Evolutionary conservation across 2,329 filamentous ascomycete genomes (phyloP).

Genomic region (Fusarium brachygibbosum): DNA sequence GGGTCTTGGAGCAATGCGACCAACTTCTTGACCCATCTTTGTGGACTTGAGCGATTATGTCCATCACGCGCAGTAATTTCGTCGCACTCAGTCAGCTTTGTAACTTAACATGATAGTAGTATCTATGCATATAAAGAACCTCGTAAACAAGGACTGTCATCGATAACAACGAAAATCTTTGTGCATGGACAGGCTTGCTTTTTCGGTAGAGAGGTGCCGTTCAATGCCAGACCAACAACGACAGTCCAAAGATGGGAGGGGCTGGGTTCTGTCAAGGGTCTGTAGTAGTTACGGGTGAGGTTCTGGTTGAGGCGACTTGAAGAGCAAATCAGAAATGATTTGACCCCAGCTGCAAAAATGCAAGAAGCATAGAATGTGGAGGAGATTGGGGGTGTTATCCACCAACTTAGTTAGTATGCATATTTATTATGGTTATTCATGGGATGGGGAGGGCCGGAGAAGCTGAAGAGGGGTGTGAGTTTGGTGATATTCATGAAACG

Average conservation of each 20-base stretch:
- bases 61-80: neutral
- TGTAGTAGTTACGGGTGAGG: neutral
- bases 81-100: neutral
- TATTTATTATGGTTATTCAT: slow-evolving; percentile 46
- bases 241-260: neutral
- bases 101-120: neutral
- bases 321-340: slow-evolving; percentile 14
- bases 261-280: neutral
- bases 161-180: neutral
- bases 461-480: neutral
- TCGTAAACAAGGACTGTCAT: neutral
- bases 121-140: neutral
- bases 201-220: no score
- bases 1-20: neutral
- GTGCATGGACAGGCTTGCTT: neutral
- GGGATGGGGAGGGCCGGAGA: slow-evolving; percentile 9
- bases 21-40: neutral
- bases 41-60: slow-evolving; percentile 2
- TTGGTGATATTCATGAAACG: neutral
- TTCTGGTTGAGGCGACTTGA: neutral
- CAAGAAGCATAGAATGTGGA: slow-evolving; percentile 21
- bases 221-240: slow-evolving; percentile 16
- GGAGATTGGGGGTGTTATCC: slow-evolving; percentile 20
- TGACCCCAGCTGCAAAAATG: slow-evolving; percentile 8
- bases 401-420: slow-evolving; percentile 33